A percentile compares a stretch with the other conserved stretches of the same genome.
These are phyloP conservation scores for Entomortierella parvispora DNA, from an alignment of 192 early-diverging fungal genomes.

Conservation along the genomic window DNA sequence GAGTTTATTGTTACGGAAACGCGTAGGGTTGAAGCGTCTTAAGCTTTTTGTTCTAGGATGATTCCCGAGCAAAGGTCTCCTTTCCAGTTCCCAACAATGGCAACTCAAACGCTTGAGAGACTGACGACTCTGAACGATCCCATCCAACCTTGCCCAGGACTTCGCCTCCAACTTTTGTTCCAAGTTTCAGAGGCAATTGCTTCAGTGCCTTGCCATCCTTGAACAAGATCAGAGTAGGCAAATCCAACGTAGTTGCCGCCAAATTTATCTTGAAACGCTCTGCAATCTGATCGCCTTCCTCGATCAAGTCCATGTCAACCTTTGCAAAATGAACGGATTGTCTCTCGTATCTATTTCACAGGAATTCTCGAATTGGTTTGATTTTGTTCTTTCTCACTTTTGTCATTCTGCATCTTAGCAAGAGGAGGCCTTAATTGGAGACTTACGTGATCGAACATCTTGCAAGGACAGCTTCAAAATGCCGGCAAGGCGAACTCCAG, in stretches of 20 bases:
- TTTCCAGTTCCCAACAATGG: constrained; percentile 44
- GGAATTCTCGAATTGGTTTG: too few relatives aligned
- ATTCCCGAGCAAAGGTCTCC: constrained; percentile 31
- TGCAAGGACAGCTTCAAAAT: constrained; percentile 63
- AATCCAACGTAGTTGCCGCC: constrained; percentile 60
- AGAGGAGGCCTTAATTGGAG: too few relatives aligned
- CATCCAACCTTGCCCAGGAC: constrained; percentile 51
- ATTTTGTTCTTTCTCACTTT: too few relatives aligned
- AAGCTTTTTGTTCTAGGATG: neutral
- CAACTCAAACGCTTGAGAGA: constrained; percentile 40
- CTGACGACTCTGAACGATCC: constrained; percentile 46
- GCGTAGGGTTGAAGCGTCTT: too few relatives aligned
- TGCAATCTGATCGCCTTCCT: constrained; percentile 51
- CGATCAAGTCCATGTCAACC: constrained; percentile 60
- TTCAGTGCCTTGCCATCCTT: constrained; percentile 59
- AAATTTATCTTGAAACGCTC: constrained; percentile 58
- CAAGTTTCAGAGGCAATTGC: constrained; percentile 55
- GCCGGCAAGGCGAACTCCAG: constrained; percentile 61
- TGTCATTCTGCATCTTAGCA: too few relatives aligned
- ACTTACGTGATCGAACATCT: constrained; percentile 59
- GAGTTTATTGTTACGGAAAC: too few relatives aligned
- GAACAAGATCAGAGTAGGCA: constrained; percentile 62
- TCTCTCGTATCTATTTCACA: constrained; percentile 33
- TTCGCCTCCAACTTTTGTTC: constrained; percentile 40
- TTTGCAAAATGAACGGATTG: constrained; percentile 56